Evolutionary conservation across 441 rosid species (phyloP).

Genomic region (Flueggea neowawraea): DNA sequence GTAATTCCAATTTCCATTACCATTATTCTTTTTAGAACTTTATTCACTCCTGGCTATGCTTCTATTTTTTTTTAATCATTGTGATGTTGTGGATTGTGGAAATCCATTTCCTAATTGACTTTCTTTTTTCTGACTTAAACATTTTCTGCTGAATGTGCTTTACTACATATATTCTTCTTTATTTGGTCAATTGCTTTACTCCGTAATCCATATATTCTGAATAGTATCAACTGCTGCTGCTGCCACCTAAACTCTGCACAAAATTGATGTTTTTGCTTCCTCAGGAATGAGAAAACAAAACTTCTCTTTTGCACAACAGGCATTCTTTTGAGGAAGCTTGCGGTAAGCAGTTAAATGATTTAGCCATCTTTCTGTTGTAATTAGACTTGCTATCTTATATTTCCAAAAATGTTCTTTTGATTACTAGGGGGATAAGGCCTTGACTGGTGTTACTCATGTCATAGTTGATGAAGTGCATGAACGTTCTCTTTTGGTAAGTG

Average conservation of each 20-base stretch:
- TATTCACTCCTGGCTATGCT: no score
- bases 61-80: not conserved
- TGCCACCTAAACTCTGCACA: no score
- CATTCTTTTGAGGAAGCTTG: constrained; percentile 84
- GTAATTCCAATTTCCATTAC: not conserved
- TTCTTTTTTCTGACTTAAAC: not conserved
- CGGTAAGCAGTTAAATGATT: constrained; percentile 39
- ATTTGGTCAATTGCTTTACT: no score
- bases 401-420: not conserved
- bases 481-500: constrained; percentile 86
- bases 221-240: constrained; percentile 8
- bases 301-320: constrained; percentile 97
- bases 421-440: constrained; percentile 65
- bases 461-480: constrained; percentile 99
- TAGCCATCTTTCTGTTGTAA: not conserved
- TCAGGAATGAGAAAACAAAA: constrained; percentile 89
- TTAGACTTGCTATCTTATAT: not conserved
- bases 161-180: constrained; percentile 2
- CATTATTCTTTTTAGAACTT: not conserved
- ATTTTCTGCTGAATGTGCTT: not conserved
- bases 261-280: constrained; percentile 14
- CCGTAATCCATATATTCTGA: not conserved
- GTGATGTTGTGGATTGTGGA: not conserved
- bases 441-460: constrained; percentile 81
- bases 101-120: not conserved